phyloP scores from a whole-genome alignment of 768 basidiomycete species.

The Russula abietina region DNA sequence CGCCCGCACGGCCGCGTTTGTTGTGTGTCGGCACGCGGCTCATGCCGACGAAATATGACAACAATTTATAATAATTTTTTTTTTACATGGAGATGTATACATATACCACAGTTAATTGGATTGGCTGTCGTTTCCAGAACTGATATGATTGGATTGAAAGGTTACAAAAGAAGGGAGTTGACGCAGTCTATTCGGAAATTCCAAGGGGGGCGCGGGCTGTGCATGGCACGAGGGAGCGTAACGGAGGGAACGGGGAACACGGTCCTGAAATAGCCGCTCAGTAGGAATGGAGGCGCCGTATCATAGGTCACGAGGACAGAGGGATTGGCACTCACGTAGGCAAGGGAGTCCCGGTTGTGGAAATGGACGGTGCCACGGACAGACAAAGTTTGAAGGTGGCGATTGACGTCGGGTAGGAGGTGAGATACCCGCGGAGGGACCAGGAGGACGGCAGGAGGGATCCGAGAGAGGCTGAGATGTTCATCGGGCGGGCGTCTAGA shows the following conservation, averaged over 20 bases:
- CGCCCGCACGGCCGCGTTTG: slow-evolving; percentile 5
- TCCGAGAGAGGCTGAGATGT: background rate
- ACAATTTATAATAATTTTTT: background rate
- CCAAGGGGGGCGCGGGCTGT: slow-evolving; percentile 5
- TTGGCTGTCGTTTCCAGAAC: no score
- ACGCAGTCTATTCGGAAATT: slow-evolving; percentile 13
- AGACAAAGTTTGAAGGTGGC: background rate
- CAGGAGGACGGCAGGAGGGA: no score
- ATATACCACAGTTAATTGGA: no score
- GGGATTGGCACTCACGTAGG: no score
- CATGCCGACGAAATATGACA: background rate
- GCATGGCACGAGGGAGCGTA: background rate
- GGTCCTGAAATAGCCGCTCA: background rate
- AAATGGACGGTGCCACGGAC: background rate
- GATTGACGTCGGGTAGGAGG: background rate
- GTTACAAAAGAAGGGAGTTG: no score
- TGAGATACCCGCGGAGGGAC: slow-evolving; percentile 7
- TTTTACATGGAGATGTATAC: background rate
- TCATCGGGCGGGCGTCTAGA: slow-evolving; percentile 2
- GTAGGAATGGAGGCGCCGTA: background rate
- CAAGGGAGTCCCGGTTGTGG: no score
- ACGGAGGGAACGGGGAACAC: background rate
- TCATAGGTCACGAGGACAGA: no score
- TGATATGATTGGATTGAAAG: no score
- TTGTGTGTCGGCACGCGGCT: slow-evolving; percentile 2